phyloP scores from a whole-genome alignment of 2,329 filamentous ascomycete species.

The Fusarium sororula region DNA sequence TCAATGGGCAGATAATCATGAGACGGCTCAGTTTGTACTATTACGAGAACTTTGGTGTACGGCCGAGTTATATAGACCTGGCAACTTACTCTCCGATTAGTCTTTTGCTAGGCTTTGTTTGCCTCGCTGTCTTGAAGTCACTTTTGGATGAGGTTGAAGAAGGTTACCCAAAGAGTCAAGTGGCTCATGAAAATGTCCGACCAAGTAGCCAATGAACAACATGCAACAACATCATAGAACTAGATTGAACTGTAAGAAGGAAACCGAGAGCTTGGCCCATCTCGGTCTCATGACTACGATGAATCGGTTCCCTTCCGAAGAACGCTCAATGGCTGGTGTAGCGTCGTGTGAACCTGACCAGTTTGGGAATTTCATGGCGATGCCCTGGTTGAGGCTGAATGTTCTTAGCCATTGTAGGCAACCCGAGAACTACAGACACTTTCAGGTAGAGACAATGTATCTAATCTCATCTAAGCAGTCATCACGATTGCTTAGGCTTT shows the following conservation, averaged over 20 bases:
- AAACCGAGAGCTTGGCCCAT: background rate
- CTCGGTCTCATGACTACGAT: background rate
- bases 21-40: background rate
- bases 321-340: background rate
- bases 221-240: background rate
- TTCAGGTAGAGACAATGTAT: background rate
- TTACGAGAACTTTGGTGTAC: too few relatives aligned
- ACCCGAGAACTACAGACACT: background rate
- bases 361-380: background rate
- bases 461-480: background rate
- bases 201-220: background rate
- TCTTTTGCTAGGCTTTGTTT: background rate
- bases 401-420: conserved; percentile 1
- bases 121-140: background rate
- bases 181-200: background rate
- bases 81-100: rapidly evolving
- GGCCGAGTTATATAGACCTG: too few relatives aligned
- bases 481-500: background rate
- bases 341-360: background rate
- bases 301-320: background rate
- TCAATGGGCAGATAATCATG: background rate
- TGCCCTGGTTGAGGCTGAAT: background rate
- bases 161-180: background rate
- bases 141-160: background rate
- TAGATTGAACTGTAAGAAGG: background rate